Conservation (phyloP, 305 asterid genomes). For the Caryopteris hybrid region DNA sequence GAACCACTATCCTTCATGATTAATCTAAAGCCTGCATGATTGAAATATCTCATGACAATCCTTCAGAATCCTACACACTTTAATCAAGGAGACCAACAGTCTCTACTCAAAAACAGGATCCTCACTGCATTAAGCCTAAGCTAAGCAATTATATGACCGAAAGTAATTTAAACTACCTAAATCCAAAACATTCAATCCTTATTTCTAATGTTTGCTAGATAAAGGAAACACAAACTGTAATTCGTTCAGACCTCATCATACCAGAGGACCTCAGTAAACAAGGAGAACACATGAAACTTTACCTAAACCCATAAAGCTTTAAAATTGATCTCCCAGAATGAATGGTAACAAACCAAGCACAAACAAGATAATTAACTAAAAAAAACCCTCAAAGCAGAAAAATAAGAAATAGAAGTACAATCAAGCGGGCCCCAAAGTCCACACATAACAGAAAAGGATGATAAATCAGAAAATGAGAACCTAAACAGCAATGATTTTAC, state of each 20-base stretch:
- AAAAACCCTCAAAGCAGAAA: no score
- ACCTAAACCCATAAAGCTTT: no score
- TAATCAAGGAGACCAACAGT: not conserved
- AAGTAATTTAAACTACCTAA: not conserved
- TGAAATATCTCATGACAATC: not conserved
- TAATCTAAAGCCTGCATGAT: not conserved
- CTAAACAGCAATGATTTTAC: constrained; percentile 24
- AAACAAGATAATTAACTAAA: no score
- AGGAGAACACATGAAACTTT: no score
- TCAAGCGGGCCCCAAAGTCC: no score
- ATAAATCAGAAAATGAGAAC: not conserved
- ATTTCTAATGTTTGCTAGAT: not conserved
- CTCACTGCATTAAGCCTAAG: not conserved
- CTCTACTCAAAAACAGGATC: not conserved
- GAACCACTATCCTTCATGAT: not conserved
- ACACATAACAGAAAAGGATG: no score
- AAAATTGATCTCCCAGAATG: no score
- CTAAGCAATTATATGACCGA: not conserved
- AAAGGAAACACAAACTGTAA: not conserved
- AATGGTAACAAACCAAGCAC: no score
- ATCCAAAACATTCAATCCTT: not conserved
- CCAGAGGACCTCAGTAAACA: no score
- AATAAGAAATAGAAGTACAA: no score
- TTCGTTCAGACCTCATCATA: no score
- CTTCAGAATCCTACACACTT: not conserved